These are phyloP conservation scores for Thalassiosira hispida DNA, from an alignment of 352 stramenopile genomes.

Conservation along the genomic window DNA sequence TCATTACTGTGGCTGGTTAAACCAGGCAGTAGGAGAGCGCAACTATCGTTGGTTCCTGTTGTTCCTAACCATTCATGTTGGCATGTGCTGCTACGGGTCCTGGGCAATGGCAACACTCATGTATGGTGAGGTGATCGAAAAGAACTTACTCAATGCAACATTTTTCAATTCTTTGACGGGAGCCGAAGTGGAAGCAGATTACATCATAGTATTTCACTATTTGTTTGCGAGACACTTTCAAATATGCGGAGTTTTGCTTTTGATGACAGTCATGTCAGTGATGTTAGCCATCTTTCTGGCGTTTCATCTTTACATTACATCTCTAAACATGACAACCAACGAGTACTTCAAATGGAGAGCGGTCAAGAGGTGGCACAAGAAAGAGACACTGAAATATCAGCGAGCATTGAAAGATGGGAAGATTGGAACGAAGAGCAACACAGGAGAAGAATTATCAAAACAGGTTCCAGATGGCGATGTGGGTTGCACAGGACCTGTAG, in stretches of 20 bases:
- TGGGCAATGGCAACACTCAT: constrained; percentile 54
- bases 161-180: constrained; percentile 77
- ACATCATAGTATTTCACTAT: constrained; percentile 75
- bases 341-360: constrained; percentile 83
- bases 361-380: constrained; percentile 73
- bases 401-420: constrained; percentile 62
- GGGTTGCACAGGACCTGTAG: constrained; percentile 49
- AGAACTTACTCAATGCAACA: constrained; percentile 67
- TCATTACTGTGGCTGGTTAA: constrained; percentile 85
- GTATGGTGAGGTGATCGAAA: constrained; percentile 63
- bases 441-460: background rate
- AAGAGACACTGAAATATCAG: constrained; percentile 63
- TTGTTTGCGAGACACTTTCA: constrained; percentile 61
- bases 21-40: constrained; percentile 83
- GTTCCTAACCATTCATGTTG: constrained; percentile 78
- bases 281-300: constrained; percentile 72
- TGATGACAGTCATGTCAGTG: constrained; percentile 80
- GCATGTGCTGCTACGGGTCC: constrained; percentile 78
- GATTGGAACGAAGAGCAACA: constrained; percentile 16
- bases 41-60: constrained; percentile 85
- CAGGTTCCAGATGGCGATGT: constrained; percentile 58
- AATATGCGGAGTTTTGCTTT: constrained; percentile 56
- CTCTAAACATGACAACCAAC: constrained; percentile 81
- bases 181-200: constrained; percentile 58
- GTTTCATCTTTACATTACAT: constrained; percentile 81